Base-by-base conservation (phyloP, 495 filamentous ascomycete genomes). In the Aspergillus biplanus region DNA sequence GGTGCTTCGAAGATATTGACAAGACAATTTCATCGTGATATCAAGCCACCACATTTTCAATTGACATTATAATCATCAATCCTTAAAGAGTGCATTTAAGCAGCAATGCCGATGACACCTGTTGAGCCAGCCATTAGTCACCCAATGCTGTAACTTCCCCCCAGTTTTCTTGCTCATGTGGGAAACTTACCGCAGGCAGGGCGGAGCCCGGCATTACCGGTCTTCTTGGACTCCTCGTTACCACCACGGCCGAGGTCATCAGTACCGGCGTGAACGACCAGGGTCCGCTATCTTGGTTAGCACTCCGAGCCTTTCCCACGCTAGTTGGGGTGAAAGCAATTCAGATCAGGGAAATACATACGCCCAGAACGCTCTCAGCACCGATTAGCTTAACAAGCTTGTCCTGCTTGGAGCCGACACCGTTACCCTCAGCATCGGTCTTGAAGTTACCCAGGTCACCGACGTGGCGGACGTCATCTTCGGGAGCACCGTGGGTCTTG, bases 401-500 rank as follows among this genome's bases (percentile, higher is more conserved):
- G 82, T 99, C 95, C 60, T 79, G 76, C 70, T 88, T 80, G 60
- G 83, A 83, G 71, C 93, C 94, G 74, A 87, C 84, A 76, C 91
- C 83, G 73, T 94, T 93, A 70, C 94, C 95, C 82, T 96, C 87
- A 59, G 78, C 90, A 79, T 98, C 92, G 57, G 94, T 98, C 80
- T 91, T 86, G 86, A 97, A 87, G 87, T 99, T 98, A 71, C 95
- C 96, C 60, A 98, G 82, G 78, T 97, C 96, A 77, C 95, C 96
- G 66, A 97, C 93, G 81, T 98, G 95, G 78, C 96, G 93, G 70
- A 85, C 85, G 50, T 85, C 81, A 75, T 97, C 93, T 2, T 72
- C 69, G 68, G 91, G 96, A 74, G 89, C 91, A 75, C 96, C 95
- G 84, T 99, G 95, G 70, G 84, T 89, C 85, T 95, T 95, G 80